phyloP scores from a whole-genome alignment of 441 rosid species.

The Aquilaria agallochum region DNA sequence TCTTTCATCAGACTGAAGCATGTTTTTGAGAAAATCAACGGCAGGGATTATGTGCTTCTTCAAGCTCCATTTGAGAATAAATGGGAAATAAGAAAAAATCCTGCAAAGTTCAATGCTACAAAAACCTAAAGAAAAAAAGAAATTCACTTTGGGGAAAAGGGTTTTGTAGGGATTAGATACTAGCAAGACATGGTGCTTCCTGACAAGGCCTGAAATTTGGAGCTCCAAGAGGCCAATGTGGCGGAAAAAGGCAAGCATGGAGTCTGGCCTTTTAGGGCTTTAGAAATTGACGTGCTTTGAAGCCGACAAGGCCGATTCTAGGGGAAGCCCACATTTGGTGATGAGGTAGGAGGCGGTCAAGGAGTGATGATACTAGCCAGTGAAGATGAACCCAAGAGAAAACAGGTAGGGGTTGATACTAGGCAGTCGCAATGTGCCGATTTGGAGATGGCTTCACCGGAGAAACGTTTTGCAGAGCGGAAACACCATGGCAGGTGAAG shows the following conservation, averaged over 20 bases:
- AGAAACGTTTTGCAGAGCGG: too few species aligned
- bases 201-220: conserved; percentile 18
- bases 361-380: conserved; percentile 1
- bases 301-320: conserved; percentile 25
- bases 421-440: too few species aligned
- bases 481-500: too few species aligned
- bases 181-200: conserved; percentile 16
- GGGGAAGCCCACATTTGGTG: conserved; percentile 26
- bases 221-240: conserved; percentile 24
- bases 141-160: conserved; percentile 26
- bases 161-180: conserved; percentile 8
- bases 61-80: conserved; percentile 19
- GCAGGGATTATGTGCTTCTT: conserved; percentile 19
- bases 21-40: conserved; percentile 11
- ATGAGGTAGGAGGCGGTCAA: conserved; percentile 29
- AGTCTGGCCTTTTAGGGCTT: conserved; percentile 19
- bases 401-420: neutral
- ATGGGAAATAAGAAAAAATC: conserved; percentile 8
- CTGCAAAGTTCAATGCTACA: conserved; percentile 13
- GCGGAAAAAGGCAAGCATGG: conserved; percentile 16
- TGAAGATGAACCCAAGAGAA: conserved; percentile 8
- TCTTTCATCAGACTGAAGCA: conserved; percentile 12
- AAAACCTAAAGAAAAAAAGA: conserved; percentile 24
- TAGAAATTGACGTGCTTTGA: conserved; percentile 14
- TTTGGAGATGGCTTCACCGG: too few species aligned